Percentiles rank a stretch among this genome's conserved stretches.
phyloP scores from a whole-genome alignment of 345 rosid species.

The Boechera stricta region DNA sequence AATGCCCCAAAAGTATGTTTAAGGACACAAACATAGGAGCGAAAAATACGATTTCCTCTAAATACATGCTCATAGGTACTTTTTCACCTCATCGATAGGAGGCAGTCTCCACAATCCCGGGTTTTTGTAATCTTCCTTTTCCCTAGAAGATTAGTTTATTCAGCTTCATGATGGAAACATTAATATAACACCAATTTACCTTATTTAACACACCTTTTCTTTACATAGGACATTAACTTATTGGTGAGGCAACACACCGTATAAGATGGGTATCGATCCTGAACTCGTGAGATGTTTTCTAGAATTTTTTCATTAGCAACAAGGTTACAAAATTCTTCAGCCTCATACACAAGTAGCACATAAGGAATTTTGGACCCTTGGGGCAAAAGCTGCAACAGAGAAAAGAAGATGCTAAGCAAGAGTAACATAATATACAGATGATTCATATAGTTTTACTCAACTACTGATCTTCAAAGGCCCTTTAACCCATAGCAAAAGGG shows the following conservation, averaged over 20 bases:
- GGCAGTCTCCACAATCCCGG: slow-evolving; percentile 75
- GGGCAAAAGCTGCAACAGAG: slow-evolving; percentile 61
- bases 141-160: slow-evolving; percentile 56
- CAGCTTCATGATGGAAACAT: slow-evolving; percentile 10
- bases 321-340: slow-evolving; percentile 87
- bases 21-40: neutral
- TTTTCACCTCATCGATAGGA: slow-evolving; percentile 80
- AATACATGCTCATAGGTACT: slow-evolving; percentile 21
- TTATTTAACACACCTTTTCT: slow-evolving; percentile 63
- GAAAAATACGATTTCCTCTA: neutral
- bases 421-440: slow-evolving; percentile 6
- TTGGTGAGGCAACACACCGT: slow-evolving; percentile 89
- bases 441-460: neutral
- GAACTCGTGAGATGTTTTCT: slow-evolving; percentile 64
- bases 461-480: neutral
- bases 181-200: slow-evolving; percentile 6
- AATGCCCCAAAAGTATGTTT: neutral
- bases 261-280: slow-evolving; percentile 70
- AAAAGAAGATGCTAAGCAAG: slow-evolving; percentile 32
- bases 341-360: slow-evolving; percentile 68
- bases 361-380: slow-evolving; percentile 60
- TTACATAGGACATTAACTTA: slow-evolving; percentile 76
- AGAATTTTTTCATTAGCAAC: slow-evolving; percentile 58
- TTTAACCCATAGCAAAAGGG: slow-evolving; percentile 10
- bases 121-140: slow-evolving; percentile 79